phyloP scores from a whole-genome alignment of 768 basidiomycete species.

The Dentipellis sp. region DNA sequence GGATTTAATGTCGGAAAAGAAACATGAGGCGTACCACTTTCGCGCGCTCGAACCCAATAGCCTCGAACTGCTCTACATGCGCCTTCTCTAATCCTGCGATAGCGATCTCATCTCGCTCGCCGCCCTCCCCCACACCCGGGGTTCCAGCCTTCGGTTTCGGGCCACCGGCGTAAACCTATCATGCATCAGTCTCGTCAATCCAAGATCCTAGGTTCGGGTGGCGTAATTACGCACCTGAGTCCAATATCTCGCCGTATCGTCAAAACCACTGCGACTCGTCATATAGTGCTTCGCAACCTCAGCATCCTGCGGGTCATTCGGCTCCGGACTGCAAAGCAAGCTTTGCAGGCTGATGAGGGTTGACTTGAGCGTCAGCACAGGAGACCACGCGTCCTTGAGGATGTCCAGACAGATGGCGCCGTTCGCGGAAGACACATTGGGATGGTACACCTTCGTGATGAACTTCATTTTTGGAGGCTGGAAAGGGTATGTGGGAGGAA shows the following conservation, averaged over 20 bases:
- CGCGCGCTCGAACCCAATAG: slow-evolving; percentile 69
- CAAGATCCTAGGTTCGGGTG: no score
- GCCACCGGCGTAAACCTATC: slow-evolving; percentile 60
- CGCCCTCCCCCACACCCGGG: slow-evolving; percentile 4
- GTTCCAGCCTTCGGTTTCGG: slow-evolving; percentile 22
- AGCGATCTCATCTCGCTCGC: slow-evolving; percentile 36
- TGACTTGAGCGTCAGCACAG: slow-evolving; percentile 91
- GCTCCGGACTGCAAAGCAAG: slow-evolving; percentile 87
- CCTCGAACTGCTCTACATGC: slow-evolving; percentile 79
- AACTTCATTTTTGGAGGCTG: slow-evolving; percentile 99
- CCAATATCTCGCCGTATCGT: slow-evolving; percentile 92
- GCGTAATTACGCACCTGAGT: slow-evolving; percentile 43
- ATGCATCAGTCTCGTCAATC: no score
- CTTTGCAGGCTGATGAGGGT: slow-evolving; percentile 94
- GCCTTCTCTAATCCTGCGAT: slow-evolving; percentile 76
- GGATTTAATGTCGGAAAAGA: neutral
- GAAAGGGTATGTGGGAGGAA: slow-evolving; percentile 87
- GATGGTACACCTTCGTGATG: slow-evolving; percentile 93
- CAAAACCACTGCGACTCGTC: slow-evolving; percentile 79
- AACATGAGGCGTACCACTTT: slow-evolving; percentile 54
- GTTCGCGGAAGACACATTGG: slow-evolving; percentile 88
- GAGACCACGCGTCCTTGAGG: slow-evolving; percentile 87
- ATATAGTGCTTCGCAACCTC: slow-evolving; percentile 97
- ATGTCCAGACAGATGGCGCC: slow-evolving; percentile 94
- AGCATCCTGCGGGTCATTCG: slow-evolving; percentile 94